Evolutionary conservation across 352 stramenopile species (phyloP).

Genomic region (Pythium dissimile): DNA sequence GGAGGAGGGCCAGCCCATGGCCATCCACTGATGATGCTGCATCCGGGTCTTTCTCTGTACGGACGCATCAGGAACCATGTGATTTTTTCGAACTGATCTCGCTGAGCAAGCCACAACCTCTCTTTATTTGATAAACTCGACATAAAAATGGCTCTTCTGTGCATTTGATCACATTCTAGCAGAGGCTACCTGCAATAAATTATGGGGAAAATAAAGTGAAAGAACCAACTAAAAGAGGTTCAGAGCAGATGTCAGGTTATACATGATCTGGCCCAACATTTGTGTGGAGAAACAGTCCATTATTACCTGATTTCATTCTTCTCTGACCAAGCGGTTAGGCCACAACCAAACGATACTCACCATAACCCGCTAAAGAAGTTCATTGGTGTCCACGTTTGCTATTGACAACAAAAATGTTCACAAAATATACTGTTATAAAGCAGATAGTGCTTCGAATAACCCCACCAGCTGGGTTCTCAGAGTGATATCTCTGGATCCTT

Average conservation of each 20-base stretch:
- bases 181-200: too few relatives aligned
- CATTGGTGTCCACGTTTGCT: too few relatives aligned
- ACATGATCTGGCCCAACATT: slow-evolving; percentile 3
- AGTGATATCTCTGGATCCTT: slow-evolving; percentile 25
- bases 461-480: neutral
- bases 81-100: neutral
- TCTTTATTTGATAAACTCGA: too few relatives aligned
- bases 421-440: neutral
- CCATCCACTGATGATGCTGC: neutral
- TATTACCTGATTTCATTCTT: slow-evolving; percentile 15
- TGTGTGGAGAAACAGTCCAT: neutral
- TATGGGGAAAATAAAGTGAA: too few relatives aligned
- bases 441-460: neutral
- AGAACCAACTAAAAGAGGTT: neutral
- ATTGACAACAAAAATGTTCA: neutral
- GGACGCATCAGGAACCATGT: neutral
- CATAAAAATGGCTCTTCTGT: too few relatives aligned
- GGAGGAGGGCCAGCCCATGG: neutral
- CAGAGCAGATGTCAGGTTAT: neutral
- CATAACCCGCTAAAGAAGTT: neutral
- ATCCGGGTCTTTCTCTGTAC: neutral
- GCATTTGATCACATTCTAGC: too few relatives aligned
- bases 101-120: neutral
- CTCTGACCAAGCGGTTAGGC: slow-evolving; percentile 1
- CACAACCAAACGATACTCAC: neutral